A percentile compares a stretch with the other conserved stretches of the same genome.
Evolutionary conservation across 1,284 basidiomycete species (phyloP).

Genomic region (Anthracocystis setariae): DNA sequence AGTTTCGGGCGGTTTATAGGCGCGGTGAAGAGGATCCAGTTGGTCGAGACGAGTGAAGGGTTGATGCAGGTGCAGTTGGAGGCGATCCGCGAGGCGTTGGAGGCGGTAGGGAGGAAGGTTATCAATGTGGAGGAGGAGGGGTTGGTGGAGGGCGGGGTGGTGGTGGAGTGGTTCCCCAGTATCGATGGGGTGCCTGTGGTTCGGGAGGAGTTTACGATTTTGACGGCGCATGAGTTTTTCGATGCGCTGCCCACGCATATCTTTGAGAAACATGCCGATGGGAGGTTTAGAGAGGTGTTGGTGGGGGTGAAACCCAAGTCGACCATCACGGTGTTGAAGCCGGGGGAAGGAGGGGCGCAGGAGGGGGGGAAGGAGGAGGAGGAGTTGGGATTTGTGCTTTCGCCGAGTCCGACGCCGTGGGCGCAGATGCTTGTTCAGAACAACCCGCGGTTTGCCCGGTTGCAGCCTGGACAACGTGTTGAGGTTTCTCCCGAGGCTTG

Average conservation of each 20-base stretch:
- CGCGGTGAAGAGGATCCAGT: slow-evolving; percentile 54
- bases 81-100: slow-evolving; percentile 45
- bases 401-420: slow-evolving; percentile 75
- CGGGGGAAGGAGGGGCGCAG: slow-evolving; percentile 17
- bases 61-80: slow-evolving; percentile 56
- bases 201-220: slow-evolving; percentile 77
- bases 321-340: slow-evolving; percentile 48
- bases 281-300: slow-evolving; percentile 84
- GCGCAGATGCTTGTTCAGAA: slow-evolving; percentile 72
- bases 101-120: slow-evolving; percentile 39
- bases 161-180: slow-evolving; percentile 79
- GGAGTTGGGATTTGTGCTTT: slow-evolving; percentile 75
- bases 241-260: slow-evolving; percentile 94
- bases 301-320: slow-evolving; percentile 72
- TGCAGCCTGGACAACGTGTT: slow-evolving; percentile 62
- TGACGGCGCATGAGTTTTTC: slow-evolving; percentile 97
- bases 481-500: slow-evolving; percentile 63
- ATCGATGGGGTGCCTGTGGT: slow-evolving; percentile 75
- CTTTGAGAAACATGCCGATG: slow-evolving; percentile 75
- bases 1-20: slow-evolving; percentile 53
- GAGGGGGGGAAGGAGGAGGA: slow-evolving; percentile 26
- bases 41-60: slow-evolving; percentile 64
- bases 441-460: slow-evolving; percentile 50
- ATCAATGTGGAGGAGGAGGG: slow-evolving; percentile 35
- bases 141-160: slow-evolving; percentile 30